phyloP scores from a whole-genome alignment of 164 flowering plant species.

The Dillenia turbinata region DNA sequence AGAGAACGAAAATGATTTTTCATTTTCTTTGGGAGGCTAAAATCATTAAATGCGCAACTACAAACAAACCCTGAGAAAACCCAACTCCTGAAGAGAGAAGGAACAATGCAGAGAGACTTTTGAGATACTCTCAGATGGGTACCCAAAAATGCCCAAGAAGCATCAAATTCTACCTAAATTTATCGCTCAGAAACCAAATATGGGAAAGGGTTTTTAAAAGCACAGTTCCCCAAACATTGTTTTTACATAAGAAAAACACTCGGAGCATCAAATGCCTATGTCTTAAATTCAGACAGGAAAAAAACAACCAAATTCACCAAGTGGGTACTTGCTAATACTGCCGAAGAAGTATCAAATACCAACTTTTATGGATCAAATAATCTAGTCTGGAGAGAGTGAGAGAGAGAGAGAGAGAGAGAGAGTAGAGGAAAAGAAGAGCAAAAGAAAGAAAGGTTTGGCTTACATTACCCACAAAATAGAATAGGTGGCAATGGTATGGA shows the following conservation, averaged over 20 bases:
- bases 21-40: too few species aligned
- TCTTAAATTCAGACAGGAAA: constrained; percentile 24
- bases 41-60: too few species aligned
- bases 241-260: constrained; percentile 13
- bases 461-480: constrained; percentile 51
- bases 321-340: constrained; percentile 41
- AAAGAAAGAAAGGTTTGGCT: constrained; percentile 19
- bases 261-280: constrained; percentile 45
- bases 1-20: constrained; percentile 3
- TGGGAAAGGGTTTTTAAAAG: constrained; percentile 12
- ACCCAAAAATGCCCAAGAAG: constrained; percentile 23
- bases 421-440: constrained; percentile 17
- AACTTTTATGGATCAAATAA: constrained; percentile 28
- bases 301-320: constrained; percentile 31
- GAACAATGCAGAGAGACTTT: constrained; percentile 26
- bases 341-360: constrained; percentile 38
- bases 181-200: constrained; percentile 15
- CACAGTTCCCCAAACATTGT: constrained; percentile 23
- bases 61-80: constrained; percentile 4
- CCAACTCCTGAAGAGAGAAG: constrained; percentile 14
- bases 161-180: constrained; percentile 43
- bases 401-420: constrained; percentile 22
- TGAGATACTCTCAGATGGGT: constrained; percentile 31
- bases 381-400: constrained; percentile 14
- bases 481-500: constrained; percentile 34